These are phyloP conservation scores for Scutellaria barbata DNA, from an alignment of 257 asterid genomes.

Conservation along the genomic window DNA sequence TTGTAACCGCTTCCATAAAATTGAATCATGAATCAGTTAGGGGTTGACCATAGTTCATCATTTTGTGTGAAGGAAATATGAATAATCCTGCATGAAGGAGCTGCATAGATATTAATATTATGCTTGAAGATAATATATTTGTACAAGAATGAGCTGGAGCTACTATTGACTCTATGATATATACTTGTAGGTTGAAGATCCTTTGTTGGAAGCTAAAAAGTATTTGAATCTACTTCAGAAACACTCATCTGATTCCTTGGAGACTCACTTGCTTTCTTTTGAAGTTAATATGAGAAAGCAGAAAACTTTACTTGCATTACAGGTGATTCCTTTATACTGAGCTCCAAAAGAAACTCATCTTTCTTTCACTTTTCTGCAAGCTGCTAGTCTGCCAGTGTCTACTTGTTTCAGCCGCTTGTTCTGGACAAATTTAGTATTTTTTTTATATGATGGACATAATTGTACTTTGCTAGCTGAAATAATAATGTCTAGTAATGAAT, in stretches of 20 bases:
- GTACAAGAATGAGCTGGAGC: too few species aligned
- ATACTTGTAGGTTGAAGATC: constrained; percentile 83
- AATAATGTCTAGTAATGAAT: neutral
- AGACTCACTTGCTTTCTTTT: constrained; percentile 86
- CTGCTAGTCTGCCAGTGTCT: too few species aligned
- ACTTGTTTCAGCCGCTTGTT: too few species aligned
- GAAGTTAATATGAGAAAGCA: constrained; percentile 92
- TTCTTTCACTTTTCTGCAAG: constrained; percentile 8
- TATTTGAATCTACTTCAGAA: constrained; percentile 92
- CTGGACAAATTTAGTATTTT: too few species aligned
- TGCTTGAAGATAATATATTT: too few species aligned
- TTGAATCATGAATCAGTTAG: too few species aligned
- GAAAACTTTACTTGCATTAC: constrained; percentile 79
- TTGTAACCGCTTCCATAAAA: neutral
- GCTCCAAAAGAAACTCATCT: too few species aligned
- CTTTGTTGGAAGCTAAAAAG: constrained; percentile 87
- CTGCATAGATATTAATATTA: too few species aligned
- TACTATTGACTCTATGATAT: constrained; percentile 19
- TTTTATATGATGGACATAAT: too few species aligned
- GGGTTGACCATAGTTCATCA: too few species aligned
- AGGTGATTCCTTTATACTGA: constrained; percentile 47
- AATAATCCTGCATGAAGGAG: neutral
- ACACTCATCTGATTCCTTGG: constrained; percentile 80
- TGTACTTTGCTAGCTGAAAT: too few species aligned
- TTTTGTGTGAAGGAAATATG: too few species aligned